Evolutionary conservation across 805 yeast genomes (phyloP).

Genomic region (Naumovozyma dairenensis): DNA sequence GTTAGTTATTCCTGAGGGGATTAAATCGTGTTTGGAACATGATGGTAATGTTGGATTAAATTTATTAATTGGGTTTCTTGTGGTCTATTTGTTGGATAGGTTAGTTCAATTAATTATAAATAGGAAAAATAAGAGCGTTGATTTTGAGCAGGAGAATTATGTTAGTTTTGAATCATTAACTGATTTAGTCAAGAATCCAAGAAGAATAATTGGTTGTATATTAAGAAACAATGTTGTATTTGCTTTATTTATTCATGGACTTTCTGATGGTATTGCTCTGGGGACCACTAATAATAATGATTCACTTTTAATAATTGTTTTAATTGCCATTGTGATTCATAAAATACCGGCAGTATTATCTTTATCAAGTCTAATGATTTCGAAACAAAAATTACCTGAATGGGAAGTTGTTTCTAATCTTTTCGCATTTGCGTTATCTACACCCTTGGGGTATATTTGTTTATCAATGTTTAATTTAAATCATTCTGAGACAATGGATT

Average conservation of each 20-base stretch:
- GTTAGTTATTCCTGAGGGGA: slow-evolving; percentile 51
- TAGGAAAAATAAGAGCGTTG: slow-evolving; percentile 1
- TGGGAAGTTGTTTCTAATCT: slow-evolving; percentile 38
- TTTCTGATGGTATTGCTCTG: slow-evolving; percentile 55
- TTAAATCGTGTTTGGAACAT: slow-evolving; percentile 31
- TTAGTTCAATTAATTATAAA: slow-evolving; percentile 13
- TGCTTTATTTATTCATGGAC: slow-evolving; percentile 49
- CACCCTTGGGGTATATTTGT: slow-evolving; percentile 26
- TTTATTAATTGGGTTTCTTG: slow-evolving; percentile 39
- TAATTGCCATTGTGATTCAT: slow-evolving; percentile 51
- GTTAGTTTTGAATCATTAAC: slow-evolving; percentile 8
- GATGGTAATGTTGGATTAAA: slow-evolving; percentile 37
- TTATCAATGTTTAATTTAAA: slow-evolving; percentile 20
- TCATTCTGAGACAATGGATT: slow-evolving; percentile 21
- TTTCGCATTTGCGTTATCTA: slow-evolving; percentile 28
- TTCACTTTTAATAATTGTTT: slow-evolving; percentile 34
- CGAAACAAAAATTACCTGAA: slow-evolving; percentile 32
- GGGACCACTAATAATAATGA: slow-evolving; percentile 41
- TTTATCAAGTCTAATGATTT: slow-evolving; percentile 38
- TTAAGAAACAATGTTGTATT: slow-evolving; percentile 41
- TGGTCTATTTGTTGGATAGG: slow-evolving; percentile 39
- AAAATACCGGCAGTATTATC: slow-evolving; percentile 60
- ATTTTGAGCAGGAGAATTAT: neutral
- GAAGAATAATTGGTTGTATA: slow-evolving; percentile 23
- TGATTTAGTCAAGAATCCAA: slow-evolving; percentile 17